Base-by-base conservation (phyloP, 495 filamentous ascomycete genomes). In the Podospora sp. region DNA sequence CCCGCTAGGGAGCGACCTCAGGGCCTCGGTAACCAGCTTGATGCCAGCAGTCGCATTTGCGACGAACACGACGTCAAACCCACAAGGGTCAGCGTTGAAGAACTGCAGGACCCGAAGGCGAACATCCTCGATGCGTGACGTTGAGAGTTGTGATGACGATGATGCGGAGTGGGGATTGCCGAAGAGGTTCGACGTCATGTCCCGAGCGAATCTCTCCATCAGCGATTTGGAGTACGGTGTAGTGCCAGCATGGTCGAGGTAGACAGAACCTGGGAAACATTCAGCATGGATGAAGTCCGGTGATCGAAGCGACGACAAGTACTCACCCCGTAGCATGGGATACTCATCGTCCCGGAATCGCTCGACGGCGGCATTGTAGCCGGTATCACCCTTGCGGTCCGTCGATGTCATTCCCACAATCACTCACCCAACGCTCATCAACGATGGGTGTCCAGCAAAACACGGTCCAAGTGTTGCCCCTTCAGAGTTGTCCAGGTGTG, bases 91-190 rank as follows among this genome's bases (percentile, higher is more conserved):
- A 2, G 94, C 94, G 56, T 92, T 89, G 79, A 97, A 95, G 75
- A 96, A 92, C 9, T 82, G 83, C 18, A 97, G 83, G 14, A 90
- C 83, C 12, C 87, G 82, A 6, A 92, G 79, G 36, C 94, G 87
- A 64, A 91, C 80, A 74, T 94, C 87, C 61, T 97, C 93, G 53
- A 94, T 87, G 20, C 90, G 81, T 16, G 84, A 82, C 0, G 89
- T 91, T 0, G 94, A 90, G 8, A 86, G 80, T 71, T 94, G 91
- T 0, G 94, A 96, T 0, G 94, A 91, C 6, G 85, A 76, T 1
- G 93, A 97, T 69, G 87, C 88, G 0, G 94, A 97, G 74, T 98
- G 94, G 0, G 94, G 93, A 70, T 98, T 98, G 12, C 94, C 94
- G 73, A 92, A 92, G 2, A 97, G 81, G 77, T 89, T 91, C 1